Evolutionary conservation across 306 rosid species (phyloP), one percentile per base, ranked within the genome.

Genomic region (Amphicarpaea edgeworthii): DNA sequence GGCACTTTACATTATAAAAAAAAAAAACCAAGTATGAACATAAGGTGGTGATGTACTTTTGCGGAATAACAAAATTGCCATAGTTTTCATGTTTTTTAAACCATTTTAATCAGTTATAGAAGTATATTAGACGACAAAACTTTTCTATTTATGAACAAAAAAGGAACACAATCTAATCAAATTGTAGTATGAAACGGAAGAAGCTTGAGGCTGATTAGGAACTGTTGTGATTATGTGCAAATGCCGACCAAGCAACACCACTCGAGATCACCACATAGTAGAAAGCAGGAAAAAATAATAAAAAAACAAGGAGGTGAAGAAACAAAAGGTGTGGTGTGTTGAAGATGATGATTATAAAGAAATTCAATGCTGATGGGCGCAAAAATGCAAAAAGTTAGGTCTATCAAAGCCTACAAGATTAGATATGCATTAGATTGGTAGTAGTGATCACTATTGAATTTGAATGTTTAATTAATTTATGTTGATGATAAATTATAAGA

Each of bases 301-400:
- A n/a, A 58, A 76, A 73, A 81, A 60, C 34, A 70, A 14, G 14
- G 67, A 68, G 68, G 41, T 12, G 23, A 37, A 24, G 34, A 70
- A 51, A 63, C 10, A 40, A 64, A 61, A 60, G 32, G 6, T 8
- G 7, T 8, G 10, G 7, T 38, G 8, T 26, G 68, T 61, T 61
- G 51, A 78, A 78, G 64, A 71, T 55, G 63, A 84, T 76, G 65
- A 72, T 54, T 73, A 67, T 21, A 19, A n/a, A n/a, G n/a, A n/a
- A n/a, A 79, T 82, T 62, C 68, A 77, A 53, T 47, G 68, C 5
- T 54, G 65, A 82, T 66, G 46, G 73, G 55, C 28, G 32, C 79
- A 62, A 77, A 72, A 83, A 61, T 71, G 75, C 43, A 7, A 72
- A 32, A 64, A 79, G 81, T 58, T 43, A 54, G 72, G 80, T 73